Base-by-base conservation (phyloP, 73 alveolate species). In the Paramecium octaurelia region DNA sequence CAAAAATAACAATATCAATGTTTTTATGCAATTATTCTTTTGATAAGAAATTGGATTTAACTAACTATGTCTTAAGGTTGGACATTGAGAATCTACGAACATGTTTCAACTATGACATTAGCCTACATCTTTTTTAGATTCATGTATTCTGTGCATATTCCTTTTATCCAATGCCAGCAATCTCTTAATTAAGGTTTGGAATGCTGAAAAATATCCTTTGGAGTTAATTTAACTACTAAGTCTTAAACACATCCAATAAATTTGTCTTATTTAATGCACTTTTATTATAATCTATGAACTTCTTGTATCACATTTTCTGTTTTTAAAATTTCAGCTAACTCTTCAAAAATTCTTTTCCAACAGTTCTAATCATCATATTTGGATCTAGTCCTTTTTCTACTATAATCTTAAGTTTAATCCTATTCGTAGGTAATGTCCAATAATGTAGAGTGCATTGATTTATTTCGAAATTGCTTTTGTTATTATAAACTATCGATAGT, bases 101-200 rank as follows among this genome's bases (percentile, higher is more conserved):
- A 64, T 31, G 44, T 24, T 27, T 64, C 84, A 23, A 64, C 84
- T 23, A 34, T 54, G 1, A 54, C 69, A n/a, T 31, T 54, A 9
- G 69, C 11, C 21, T 54, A 54, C 69, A 54, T 38, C n/a, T 40
- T 73, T 43, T 73, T 73, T 40, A 73, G 35, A 36, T 36, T 73
- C 87, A 73, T 73, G 21, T 73, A 73, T 73, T 73, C 87, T 36
- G 57, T 73, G n/a, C 57, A 73, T 12, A 73, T 73, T 0, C 59
- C 60, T 10, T 73, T 73, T 3, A 73, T 73, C 87, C 87, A 73
- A 36, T 73, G 57, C 87, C 87, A 73, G 38, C 87, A 73, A 73
- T 73, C 87, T 35, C 87, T 11, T 16, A 73, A 38, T 36, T 34
- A n/a, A 2, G 87, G 87, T 73, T 73, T 73, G 7, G 57, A 36